Evolutionary conservation across 2,329 filamentous ascomycete genomes (phyloP).

Genomic region (Arthrobotrys conoides): DNA sequence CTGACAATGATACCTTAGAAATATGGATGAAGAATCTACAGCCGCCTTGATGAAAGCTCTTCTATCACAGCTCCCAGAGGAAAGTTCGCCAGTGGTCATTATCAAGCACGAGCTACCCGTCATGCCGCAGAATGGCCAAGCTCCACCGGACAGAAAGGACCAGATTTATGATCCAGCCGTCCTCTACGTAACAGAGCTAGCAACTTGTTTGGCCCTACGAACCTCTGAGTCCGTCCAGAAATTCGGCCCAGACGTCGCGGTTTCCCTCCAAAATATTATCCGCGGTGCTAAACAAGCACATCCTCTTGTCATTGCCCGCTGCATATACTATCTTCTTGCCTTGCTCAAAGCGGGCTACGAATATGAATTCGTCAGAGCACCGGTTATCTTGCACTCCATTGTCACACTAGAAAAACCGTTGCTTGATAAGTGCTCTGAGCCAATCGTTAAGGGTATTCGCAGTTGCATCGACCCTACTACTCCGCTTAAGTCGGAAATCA

Average conservation of each 20-base stretch:
- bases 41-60: slow-evolving; percentile 77
- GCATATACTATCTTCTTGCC: slow-evolving; percentile 87
- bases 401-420: slow-evolving; percentile 86
- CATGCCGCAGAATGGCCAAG: slow-evolving; percentile 75
- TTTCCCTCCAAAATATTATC: slow-evolving; percentile 83
- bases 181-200: slow-evolving; percentile 91
- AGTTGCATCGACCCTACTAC: slow-evolving; percentile 76
- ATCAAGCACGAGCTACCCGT: slow-evolving; percentile 87
- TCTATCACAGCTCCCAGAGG: slow-evolving; percentile 87
- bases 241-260: slow-evolving; percentile 84
- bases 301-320: slow-evolving; percentile 84
- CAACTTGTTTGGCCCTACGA: slow-evolving; percentile 83
- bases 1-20: slow-evolving; percentile 31
- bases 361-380: slow-evolving; percentile 90
- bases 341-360: slow-evolving; percentile 88
- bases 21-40: slow-evolving; percentile 56
- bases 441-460: slow-evolving; percentile 83
- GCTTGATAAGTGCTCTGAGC: slow-evolving; percentile 80
- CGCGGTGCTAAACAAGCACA: slow-evolving; percentile 85
- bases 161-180: slow-evolving; percentile 86
- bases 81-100: slow-evolving; percentile 84
- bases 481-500: slow-evolving; percentile 85
- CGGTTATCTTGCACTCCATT: slow-evolving; percentile 90
- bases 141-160: slow-evolving; percentile 70
- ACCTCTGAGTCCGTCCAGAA: slow-evolving; percentile 79